Evolutionary conservation across 2,329 filamentous ascomycete species (phyloP), one percentile per base, ranked within the genome.

Genomic region (Plectosphaerella sp.): DNA sequence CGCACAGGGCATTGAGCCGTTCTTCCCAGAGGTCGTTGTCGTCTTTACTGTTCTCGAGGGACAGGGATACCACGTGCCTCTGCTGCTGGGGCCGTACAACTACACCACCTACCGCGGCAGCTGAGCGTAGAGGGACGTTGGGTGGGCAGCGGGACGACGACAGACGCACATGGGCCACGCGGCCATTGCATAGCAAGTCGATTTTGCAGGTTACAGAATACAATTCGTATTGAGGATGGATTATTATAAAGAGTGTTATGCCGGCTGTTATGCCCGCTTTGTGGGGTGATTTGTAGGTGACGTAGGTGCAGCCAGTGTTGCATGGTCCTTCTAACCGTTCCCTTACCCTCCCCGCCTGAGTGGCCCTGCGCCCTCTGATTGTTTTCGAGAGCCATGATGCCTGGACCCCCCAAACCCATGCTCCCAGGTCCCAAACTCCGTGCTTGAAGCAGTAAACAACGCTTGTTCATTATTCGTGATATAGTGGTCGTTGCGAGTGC

Each of bases 61-160:
- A 20, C 83, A 89, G 75, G 83, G 87, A 64, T 93, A 89, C 64
- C 89, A 94, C 72, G 88, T 94, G 3, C 89, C 89, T 45, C 69
- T 94, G 64, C 65, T 94, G 67, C 67, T 93, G 71, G 84, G 86
- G 57, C 89, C 89, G 28, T 92, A 86, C 71, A 88, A 86, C 65
- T 94, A 91, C 71, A 88, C 87, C 41, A 93, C 89, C 10, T 94
- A 94, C 70, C 75, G 89, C 47, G 89, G 89, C 15, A 89, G 86
- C 66, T 91, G 72, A 73, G 59, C 22, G 5, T 3, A 18, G 50
- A 20, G 9, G 20, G 15, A 16, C n/a, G 45, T 15, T 6, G 5
- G 25, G 28, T 4, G 3, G 24, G 20, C n/a, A n/a, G n/a, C n/a
- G n/a, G n/a, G n/a, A n/a, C n/a, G n/a, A n/a, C n/a, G 16, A 24